Base-by-base conservation (phyloP, 2,329 filamentous ascomycete genomes). In the Madurella fahalii region DNA sequence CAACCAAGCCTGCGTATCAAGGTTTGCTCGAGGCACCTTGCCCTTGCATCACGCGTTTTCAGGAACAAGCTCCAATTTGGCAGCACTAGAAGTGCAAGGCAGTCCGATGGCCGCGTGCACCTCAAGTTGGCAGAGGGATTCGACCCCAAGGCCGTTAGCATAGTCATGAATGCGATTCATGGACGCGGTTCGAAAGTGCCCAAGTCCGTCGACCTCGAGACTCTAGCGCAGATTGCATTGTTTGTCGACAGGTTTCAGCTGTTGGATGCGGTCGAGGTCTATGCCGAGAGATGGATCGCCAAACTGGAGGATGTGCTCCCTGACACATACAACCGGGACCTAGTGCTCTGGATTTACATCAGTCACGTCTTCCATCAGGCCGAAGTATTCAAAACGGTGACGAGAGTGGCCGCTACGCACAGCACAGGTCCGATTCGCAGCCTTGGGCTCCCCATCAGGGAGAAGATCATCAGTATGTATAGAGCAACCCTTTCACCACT, bases 161-260 rank as follows among this genome's bases (percentile, higher is more conserved):
- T 72, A 16, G 51, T 78, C 1, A 51, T 79, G 46, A 70, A 76
- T 54, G 72, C 75, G n/a, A 64, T 80, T 9, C 77, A 80, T 62
- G 67, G 71, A 47, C 69, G 69, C 3, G 69, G 67, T 13, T 58
- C 66, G n/a, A 67, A 71, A 41, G 68, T 79, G 13, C 74, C 75
- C 0, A 64, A 63, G 40, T 46, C 55, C 0, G 56, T 78, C 0
- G 64, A 60, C 34, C 62, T 78, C 5, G 70, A 77, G n/a, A 64
- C 68, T 9, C 65, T 80, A 11, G 69, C 70, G n/a, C 71, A 74
- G 52, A 64, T 79, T 5, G 74, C 74, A 4, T 65, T 72, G 2
- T 64, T 79, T 15, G 69, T 74, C 5, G 72, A 77, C 53, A 71
- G 70, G 30, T 75, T 74, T 57, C 65, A 68, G 48, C 73, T 74